These are phyloP conservation scores for Pisolithus tinctorius DNA, from an alignment of 768 basidiomycete species.

Conservation along the genomic window DNA sequence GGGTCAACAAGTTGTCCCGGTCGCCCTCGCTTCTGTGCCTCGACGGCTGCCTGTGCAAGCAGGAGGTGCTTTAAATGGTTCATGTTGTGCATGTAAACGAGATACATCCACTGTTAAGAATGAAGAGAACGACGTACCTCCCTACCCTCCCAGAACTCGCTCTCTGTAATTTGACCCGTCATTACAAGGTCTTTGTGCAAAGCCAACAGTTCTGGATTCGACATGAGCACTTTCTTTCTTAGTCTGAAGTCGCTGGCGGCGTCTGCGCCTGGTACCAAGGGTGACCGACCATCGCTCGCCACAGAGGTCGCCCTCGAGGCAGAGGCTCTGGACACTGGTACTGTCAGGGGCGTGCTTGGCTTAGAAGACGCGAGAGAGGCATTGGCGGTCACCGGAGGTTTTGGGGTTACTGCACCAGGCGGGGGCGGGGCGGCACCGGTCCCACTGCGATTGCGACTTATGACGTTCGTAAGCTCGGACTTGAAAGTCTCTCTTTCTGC, in stretches of 20 bases:
- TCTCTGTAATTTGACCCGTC: conserved; percentile 77
- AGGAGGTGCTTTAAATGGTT: conserved; percentile 54
- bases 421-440: conserved; percentile 28
- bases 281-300: conserved; percentile 45
- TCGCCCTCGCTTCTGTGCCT: conserved; percentile 73
- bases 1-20: conserved; percentile 84
- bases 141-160: conserved; percentile 96
- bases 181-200: conserved; percentile 89
- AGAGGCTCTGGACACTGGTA: conserved; percentile 35
- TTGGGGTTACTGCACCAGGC: conserved; percentile 11
- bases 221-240: conserved; percentile 72
- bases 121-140: conserved; percentile 47
- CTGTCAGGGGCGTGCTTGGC: conserved; percentile 26
- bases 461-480: conserved; percentile 67
- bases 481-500: conserved; percentile 81
- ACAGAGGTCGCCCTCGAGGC: conserved; percentile 61
- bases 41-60: conserved; percentile 66
- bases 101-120: conserved; percentile 4
- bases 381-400: conserved; percentile 17
- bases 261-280: conserved; percentile 51
- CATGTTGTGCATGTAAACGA: conserved; percentile 18
- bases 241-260: conserved; percentile 63
- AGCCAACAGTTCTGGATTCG: conserved; percentile 68
- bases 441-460: conserved; percentile 55
- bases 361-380: conserved; percentile 14